Conservation (phyloP, 306 rosid species). For the Vigna angularis region DNA sequence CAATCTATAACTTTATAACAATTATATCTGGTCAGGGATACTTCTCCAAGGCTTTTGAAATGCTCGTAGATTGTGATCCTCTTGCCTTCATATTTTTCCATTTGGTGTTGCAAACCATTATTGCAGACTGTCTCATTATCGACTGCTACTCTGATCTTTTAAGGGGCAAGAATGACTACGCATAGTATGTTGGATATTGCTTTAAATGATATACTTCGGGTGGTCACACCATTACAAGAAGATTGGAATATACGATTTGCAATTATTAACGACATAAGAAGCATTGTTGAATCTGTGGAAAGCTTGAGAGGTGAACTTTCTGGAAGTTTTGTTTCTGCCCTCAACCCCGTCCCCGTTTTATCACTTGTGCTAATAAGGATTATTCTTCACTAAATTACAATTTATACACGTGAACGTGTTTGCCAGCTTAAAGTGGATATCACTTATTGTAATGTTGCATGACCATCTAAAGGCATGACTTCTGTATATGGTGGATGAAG, state of each 20-base stretch:
- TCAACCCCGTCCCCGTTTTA: not conserved
- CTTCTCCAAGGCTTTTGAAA: slow-evolving; percentile 37
- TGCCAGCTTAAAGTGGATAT: slow-evolving; percentile 23
- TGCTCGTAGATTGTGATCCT: slow-evolving; percentile 32
- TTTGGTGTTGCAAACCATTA: slow-evolving; percentile 39
- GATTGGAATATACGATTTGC: slow-evolving; percentile 64
- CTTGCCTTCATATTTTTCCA: slow-evolving; percentile 32
- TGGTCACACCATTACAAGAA: slow-evolving; percentile 54
- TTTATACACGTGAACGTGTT: slow-evolving; percentile 23
- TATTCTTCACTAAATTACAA: slow-evolving; percentile 34
- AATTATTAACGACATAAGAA: slow-evolving; percentile 57
- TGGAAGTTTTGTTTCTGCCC: slow-evolving; percentile 19
- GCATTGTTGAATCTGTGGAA: slow-evolving; percentile 58
- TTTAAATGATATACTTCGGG: slow-evolving; percentile 60
- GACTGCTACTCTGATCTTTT: slow-evolving; percentile 8
- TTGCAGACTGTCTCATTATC: slow-evolving; percentile 23
- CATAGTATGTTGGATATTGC: slow-evolving; percentile 52
- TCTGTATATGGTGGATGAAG: slow-evolving; percentile 13
- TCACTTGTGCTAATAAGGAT: not conserved
- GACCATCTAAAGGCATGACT: slow-evolving; percentile 6
- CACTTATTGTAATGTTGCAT: slow-evolving; percentile 20
- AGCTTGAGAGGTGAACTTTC: slow-evolving; percentile 65
- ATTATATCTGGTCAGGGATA: slow-evolving; percentile 40
- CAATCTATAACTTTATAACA: slow-evolving; percentile 44
- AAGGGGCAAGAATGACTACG: slow-evolving; percentile 55